phyloP scores from a whole-genome alignment of 129 eudicot genomes.

The Tanacetum coccineum region DNA sequence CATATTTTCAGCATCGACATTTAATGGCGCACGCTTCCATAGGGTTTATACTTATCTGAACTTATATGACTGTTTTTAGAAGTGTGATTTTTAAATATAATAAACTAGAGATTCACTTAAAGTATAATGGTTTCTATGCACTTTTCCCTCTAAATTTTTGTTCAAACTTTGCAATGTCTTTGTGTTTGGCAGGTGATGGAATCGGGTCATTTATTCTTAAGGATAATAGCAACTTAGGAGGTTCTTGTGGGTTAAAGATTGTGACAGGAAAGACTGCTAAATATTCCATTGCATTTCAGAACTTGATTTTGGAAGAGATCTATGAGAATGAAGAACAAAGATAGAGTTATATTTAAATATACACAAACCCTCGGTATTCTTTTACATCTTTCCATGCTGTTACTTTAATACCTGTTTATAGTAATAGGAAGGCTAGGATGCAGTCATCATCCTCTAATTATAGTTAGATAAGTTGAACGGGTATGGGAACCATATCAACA shows the following conservation, averaged over 20 bases:
- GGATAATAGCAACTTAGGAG: slow-evolving; percentile 16
- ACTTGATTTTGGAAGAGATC: slow-evolving; percentile 30
- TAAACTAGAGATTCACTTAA: neutral
- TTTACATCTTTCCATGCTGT: neutral
- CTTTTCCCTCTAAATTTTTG: neutral
- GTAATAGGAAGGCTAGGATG: neutral
- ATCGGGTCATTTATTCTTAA: slow-evolving; percentile 31
- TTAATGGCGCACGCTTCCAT: neutral
- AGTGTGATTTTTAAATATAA: neutral
- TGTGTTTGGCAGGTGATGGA: slow-evolving; percentile 29
- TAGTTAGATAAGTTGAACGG: neutral
- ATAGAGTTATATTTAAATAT: neutral
- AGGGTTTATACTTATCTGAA: too few species aligned
- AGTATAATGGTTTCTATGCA: neutral
- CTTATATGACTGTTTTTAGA: neutral
- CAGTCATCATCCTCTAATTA: neutral
- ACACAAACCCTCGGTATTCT: neutral
- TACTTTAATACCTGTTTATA: neutral
- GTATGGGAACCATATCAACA: neutral
- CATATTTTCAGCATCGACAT: neutral
- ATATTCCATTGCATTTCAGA: slow-evolving; percentile 31
- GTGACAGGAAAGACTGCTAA: slow-evolving; percentile 28
- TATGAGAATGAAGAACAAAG: slow-evolving; percentile 22
- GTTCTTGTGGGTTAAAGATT: slow-evolving; percentile 18
- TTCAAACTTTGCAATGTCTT: slow-evolving; percentile 8